These are phyloP conservation scores for Diaporthe nobilis DNA, from an alignment of 2,329 filamentous ascomycete genomes.

Conservation along the genomic window DNA sequence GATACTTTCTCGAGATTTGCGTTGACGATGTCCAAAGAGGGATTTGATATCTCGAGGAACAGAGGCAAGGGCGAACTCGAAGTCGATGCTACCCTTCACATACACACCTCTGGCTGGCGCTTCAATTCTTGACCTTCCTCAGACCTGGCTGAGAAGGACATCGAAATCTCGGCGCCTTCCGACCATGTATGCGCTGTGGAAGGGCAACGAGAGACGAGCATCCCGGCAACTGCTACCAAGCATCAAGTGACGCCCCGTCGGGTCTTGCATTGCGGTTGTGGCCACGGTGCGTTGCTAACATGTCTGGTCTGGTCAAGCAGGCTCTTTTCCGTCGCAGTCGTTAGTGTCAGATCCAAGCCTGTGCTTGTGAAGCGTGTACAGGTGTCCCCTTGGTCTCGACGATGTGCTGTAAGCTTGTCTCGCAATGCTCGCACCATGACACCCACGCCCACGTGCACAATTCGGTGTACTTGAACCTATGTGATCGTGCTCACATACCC, in stretches of 20 bases:
- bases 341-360: constrained; percentile 8
- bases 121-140: neutral
- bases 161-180: constrained; percentile 16
- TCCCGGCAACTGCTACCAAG: neutral
- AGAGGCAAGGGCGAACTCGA: neutral
- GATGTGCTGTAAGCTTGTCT: constrained; percentile 11
- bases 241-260: constrained; percentile 2
- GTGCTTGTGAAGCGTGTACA: constrained; percentile 1
- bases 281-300: neutral
- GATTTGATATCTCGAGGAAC: neutral
- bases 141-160: neutral
- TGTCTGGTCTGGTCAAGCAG: neutral
- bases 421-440: neutral
- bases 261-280: neutral
- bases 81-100: neutral
- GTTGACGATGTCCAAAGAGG: no score
- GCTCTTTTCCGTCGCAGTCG: neutral
- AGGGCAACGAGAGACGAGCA: neutral
- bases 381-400: constrained; percentile 1
- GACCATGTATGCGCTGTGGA: constrained; percentile 11
- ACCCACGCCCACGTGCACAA: constrained; percentile 1
- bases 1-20: neutral
- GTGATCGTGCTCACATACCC: neutral
- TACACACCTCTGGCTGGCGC: neutral
- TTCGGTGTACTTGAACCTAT: neutral